phyloP scores from a whole-genome alignment of 2,329 filamentous ascomycete genomes.

The Pyricularia pennisetigena region DNA sequence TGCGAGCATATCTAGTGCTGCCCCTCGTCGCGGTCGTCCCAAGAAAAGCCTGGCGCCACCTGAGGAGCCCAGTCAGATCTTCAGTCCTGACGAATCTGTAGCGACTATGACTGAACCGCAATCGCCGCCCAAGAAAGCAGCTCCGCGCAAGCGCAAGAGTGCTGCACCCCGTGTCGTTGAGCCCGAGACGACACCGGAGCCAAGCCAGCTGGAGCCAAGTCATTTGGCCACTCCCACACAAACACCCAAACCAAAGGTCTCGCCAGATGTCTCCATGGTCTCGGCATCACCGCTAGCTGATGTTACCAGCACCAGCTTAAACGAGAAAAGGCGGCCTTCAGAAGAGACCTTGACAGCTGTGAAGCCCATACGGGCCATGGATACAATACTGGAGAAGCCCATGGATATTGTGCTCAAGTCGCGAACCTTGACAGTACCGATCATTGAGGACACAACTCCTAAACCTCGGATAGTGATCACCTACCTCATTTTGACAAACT shows the following conservation, averaged over 20 bases:
- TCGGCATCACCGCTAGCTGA: constrained; percentile 57
- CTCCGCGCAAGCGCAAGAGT: constrained; percentile 61
- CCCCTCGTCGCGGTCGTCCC: constrained; percentile 24
- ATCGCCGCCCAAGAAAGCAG: constrained; percentile 27
- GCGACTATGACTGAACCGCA: constrained; percentile 19
- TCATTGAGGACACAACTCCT: constrained; percentile 60
- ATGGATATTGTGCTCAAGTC: constrained; percentile 93
- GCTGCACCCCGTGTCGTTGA: constrained; percentile 30
- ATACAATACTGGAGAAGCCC: constrained; percentile 73
- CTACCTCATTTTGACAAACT: constrained; percentile 86
- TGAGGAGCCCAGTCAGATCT: constrained; percentile 50
- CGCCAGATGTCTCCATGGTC: constrained; percentile 42
- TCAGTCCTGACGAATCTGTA: constrained; percentile 42
- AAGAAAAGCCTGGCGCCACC: constrained; percentile 32
- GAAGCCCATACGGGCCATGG: constrained; percentile 66
- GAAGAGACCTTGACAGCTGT: constrained; percentile 42
- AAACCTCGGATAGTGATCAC: constrained; percentile 88
- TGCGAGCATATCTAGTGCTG: constrained; percentile 14
- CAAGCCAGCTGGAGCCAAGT: not conserved
- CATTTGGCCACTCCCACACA: constrained; percentile 21
- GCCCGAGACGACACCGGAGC: constrained; percentile 25
- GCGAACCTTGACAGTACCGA: constrained; percentile 57
- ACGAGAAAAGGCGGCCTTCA: constrained; percentile 42
- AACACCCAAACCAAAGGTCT: constrained; percentile 44
- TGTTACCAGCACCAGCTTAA: constrained; percentile 59